Evolutionary conservation across 1,284 basidiomycete genomes (phyloP), one percentile per base, ranked within the genome.

Genomic region (Ustilago lituana): DNA sequence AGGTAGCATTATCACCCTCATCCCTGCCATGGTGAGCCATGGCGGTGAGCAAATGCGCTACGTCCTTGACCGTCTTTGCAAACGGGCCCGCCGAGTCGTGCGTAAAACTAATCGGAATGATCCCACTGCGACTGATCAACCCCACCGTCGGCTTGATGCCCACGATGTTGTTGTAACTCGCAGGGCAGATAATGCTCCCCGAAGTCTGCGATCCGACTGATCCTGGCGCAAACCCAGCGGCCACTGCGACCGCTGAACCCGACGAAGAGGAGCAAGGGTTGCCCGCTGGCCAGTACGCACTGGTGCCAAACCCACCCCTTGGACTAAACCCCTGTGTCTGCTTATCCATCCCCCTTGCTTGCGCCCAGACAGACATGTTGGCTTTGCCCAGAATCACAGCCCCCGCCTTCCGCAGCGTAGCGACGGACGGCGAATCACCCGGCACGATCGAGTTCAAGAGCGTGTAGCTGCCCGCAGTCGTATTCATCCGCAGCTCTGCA

Each of bases 221-320:
- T 0, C 85, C 87, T 3, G 88, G 84, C 5, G 85, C 84, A 5
- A 90, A 84, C 4, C 89, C 89, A 20, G 89, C 88, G 0, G 88
- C 86, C 1, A 85, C 84, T 20, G 86, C 85, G 19, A 90, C 85
- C 0, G 85, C 89, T 31, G 87, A 87, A 2, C 89, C 89, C 4
- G 88, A 87, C 3, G 87, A 88, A 1, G 88, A 89, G 3, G 89
- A 88, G 55, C 86, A 87, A 0, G 89, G 88, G 67, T 89, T 85
- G 0, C 85, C 88, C 7, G 85, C 84, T 0, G 86, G 87, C 64
- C 86, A 87, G 70, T 89, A 89, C 2, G 89, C 86, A 63, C 83
- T 87, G 0, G 86, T 87, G 5, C 84, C 82, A 77, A 90, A 89
- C 1, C 89, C 89, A 4, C 88, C 88, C 9, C 88, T 85, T 14